Percentiles rank a stretch among this genome's conserved stretches.
These are phyloP conservation scores for Schizosaccharomyces osmophilus DNA, from an alignment of 805 yeast genomes.

Conservation along the genomic window DNA sequence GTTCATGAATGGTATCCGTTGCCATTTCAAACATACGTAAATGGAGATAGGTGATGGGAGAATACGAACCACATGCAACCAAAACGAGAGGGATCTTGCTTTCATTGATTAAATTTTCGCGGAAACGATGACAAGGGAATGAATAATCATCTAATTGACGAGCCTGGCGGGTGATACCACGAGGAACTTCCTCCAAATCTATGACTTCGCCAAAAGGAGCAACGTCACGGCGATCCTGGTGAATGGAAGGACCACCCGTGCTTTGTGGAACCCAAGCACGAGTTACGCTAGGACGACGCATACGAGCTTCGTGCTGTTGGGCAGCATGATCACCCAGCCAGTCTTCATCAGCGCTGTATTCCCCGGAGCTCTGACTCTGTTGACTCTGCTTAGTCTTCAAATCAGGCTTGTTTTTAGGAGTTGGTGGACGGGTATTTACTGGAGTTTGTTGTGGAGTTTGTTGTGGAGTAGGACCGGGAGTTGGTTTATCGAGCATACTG, in stretches of 20 bases:
- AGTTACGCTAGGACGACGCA: not conserved
- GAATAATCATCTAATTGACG: slow-evolving; percentile 37
- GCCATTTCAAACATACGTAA: slow-evolving; percentile 98
- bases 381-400: not conserved
- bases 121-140: slow-evolving; percentile 69
- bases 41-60: slow-evolving; percentile 86
- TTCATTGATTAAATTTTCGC: slow-evolving; percentile 37
- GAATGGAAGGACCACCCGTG: not conserved
- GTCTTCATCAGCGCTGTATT: not conserved
- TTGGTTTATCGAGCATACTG: too few relatives aligned
- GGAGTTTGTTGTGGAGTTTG: too few relatives aligned
- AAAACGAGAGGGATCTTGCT: slow-evolving; percentile 72
- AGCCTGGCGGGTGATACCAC: slow-evolving; percentile 78
- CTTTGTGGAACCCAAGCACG: not conserved
- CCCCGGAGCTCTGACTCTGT: not conserved
- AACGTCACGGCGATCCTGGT: not conserved
- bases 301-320: not conserved
- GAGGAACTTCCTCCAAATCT: slow-evolving; percentile 90
- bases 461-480: too few relatives aligned
- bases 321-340: not conserved
- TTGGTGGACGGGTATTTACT: too few relatives aligned
- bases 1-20: slow-evolving; percentile 70
- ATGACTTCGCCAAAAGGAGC: not conserved
- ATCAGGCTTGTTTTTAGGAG: too few relatives aligned
- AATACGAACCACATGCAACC: slow-evolving; percentile 93